Conservation (phyloP, 2,329 filamentous ascomycete species). For the Herpotrichia juniperi region DNA sequence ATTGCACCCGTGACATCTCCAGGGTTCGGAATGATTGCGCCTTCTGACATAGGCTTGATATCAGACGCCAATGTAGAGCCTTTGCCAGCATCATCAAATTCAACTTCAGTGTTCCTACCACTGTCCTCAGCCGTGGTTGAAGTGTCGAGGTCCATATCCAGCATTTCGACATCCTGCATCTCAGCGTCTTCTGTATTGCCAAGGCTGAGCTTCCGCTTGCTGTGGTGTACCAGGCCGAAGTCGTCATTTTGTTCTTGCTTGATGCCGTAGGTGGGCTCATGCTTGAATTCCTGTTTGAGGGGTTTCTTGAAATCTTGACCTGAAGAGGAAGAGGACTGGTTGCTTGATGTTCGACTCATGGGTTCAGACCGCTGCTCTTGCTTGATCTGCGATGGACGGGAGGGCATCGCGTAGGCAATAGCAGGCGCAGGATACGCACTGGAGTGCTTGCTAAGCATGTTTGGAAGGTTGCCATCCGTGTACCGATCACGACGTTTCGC, state of each 20-base stretch:
- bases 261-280: slow-evolving; percentile 24
- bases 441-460: slow-evolving; percentile 61
- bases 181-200: slow-evolving; percentile 64
- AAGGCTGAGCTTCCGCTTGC: slow-evolving; percentile 80
- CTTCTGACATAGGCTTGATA: background rate
- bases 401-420: slow-evolving; percentile 18
- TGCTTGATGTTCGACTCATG: slow-evolving; percentile 29
- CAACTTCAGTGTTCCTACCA: slow-evolving; percentile 34
- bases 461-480: slow-evolving; percentile 69
- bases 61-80: slow-evolving; percentile 4
- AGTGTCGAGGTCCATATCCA: slow-evolving; percentile 13
- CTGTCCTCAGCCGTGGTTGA: slow-evolving; percentile 29
- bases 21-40: slow-evolving; percentile 3
- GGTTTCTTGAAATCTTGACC: slow-evolving; percentile 13
- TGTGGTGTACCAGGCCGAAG: slow-evolving; percentile 77
- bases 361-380: slow-evolving; percentile 28
- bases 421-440: slow-evolving; percentile 43
- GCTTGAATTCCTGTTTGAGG: slow-evolving; percentile 23
- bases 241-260: slow-evolving; percentile 64
- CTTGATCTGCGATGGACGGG: slow-evolving; percentile 23
- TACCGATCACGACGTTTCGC: slow-evolving; percentile 76
- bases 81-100: slow-evolving; percentile 18
- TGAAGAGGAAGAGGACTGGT: slow-evolving; percentile 22
- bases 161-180: slow-evolving; percentile 35
- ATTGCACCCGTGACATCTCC: slow-evolving; percentile 28